Conservation (phyloP, 2,329 filamentous ascomycete species). For the Sporothrix pallida region DNA sequence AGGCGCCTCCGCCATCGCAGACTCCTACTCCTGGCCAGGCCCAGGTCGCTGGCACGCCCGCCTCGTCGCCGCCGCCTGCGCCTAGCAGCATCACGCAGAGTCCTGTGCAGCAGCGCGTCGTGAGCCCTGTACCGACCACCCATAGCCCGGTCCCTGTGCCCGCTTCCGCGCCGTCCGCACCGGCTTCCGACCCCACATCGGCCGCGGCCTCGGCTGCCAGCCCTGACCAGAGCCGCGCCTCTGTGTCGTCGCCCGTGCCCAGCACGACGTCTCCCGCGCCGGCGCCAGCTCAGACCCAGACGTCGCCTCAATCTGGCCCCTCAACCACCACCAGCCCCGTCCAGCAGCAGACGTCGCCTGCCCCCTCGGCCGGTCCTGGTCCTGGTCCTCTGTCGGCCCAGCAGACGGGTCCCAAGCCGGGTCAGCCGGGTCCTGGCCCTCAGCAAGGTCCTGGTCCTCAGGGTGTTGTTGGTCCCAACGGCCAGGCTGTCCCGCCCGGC, state of each 20-base stretch:
- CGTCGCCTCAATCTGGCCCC: background rate
- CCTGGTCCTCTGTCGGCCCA: background rate
- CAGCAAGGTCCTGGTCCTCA: background rate
- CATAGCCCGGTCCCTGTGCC: background rate
- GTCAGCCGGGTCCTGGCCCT: background rate
- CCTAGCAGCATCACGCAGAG: conserved; percentile 21
- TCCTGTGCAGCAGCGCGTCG: background rate
- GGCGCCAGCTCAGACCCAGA: background rate
- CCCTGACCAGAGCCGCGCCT: background rate
- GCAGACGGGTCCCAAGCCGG: background rate
- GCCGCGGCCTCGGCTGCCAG: background rate
- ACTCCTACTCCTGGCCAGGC: background rate
- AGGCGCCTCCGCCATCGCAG: conserved; percentile 18
- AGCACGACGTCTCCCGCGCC: conserved; percentile 2
- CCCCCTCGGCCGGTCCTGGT: background rate
- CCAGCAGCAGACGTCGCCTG: background rate
- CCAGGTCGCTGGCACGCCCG: background rate
- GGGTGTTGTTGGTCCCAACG: background rate
- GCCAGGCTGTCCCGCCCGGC: background rate
- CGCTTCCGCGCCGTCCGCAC: background rate
- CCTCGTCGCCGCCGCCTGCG: background rate
- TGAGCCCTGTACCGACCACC: background rate
- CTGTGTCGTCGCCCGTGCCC: conserved; percentile 7
- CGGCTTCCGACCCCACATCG: background rate
- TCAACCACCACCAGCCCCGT: conserved; percentile 8